Percentiles rank a stretch among this genome's conserved stretches.
These are phyloP conservation scores for Zygosaccharomyces gambellarensis DNA, from an alignment of 805 yeast genomes.

Conservation along the genomic window DNA sequence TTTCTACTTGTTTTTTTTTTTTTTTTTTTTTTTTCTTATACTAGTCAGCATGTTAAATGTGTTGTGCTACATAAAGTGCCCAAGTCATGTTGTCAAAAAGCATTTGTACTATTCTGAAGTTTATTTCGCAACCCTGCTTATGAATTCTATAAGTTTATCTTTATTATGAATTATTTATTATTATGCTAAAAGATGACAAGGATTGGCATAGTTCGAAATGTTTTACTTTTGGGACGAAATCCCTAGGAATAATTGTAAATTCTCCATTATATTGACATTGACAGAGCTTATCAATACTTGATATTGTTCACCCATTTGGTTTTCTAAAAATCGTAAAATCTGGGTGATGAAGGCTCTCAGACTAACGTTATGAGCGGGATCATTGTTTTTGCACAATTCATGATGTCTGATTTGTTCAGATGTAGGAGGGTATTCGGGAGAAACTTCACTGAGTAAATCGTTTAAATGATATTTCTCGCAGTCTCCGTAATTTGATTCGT, in stretches of 20 bases:
- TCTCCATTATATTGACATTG: slow-evolving; percentile 25
- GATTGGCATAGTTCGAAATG: too few species aligned
- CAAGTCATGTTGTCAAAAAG: too few species aligned
- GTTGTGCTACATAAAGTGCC: too few species aligned
- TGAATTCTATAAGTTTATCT: too few species aligned
- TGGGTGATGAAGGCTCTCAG: slow-evolving; percentile 42
- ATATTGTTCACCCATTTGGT: slow-evolving; percentile 25
- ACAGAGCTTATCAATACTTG: slow-evolving; percentile 22
- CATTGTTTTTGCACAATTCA: slow-evolving; percentile 36
- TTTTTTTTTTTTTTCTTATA: too few species aligned
- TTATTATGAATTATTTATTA: too few species aligned
- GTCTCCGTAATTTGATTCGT: slow-evolving; percentile 57
- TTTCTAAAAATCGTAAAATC: slow-evolving; percentile 27
- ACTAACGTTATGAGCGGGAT: slow-evolving; percentile 52
- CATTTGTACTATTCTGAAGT: too few species aligned
- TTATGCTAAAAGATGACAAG: too few species aligned
- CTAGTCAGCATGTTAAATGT: too few species aligned
- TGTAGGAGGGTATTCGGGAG: slow-evolving; percentile 26
- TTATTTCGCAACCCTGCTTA: too few species aligned
- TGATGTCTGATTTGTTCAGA: slow-evolving; percentile 44
- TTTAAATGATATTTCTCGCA: slow-evolving; percentile 48
- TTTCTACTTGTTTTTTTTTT: too few species aligned
- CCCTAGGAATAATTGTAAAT: slow-evolving; percentile 25
- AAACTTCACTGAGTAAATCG: slow-evolving; percentile 36
- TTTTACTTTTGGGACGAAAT: slow-evolving; percentile 10